Percentiles rank a stretch among this genome's conserved stretches.
phyloP scores from a whole-genome alignment of 2,329 filamentous ascomycete genomes.

The Hirsutella rhossiliensis region DNA sequence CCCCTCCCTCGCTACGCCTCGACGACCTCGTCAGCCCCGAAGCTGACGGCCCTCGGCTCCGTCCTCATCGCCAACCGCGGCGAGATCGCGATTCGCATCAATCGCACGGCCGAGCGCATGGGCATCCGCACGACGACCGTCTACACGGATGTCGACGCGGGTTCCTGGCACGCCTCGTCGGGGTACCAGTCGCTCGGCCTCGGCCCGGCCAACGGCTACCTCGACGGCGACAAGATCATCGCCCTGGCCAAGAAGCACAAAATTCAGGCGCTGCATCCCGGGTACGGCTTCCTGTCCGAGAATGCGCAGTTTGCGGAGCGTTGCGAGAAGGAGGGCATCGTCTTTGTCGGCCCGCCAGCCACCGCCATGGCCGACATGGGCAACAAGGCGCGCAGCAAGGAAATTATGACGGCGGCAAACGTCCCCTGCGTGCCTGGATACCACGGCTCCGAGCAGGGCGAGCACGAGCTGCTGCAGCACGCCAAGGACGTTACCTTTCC shows the following conservation, averaged over 20 bases:
- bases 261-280: slow-evolving; percentile 87
- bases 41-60: slow-evolving; percentile 49
- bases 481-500: slow-evolving; percentile 60
- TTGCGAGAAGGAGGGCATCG: slow-evolving; percentile 79
- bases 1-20: slow-evolving; percentile 26
- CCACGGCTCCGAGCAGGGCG: slow-evolving; percentile 73
- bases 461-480: slow-evolving; percentile 46
- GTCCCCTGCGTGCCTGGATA: slow-evolving; percentile 96
- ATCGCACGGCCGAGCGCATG: slow-evolving; percentile 73
- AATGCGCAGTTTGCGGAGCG: slow-evolving; percentile 82
- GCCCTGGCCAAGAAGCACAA: slow-evolving; percentile 72
- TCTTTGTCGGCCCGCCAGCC: slow-evolving; percentile 86
- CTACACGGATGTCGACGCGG: slow-evolving; percentile 85
- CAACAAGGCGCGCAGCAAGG: slow-evolving; percentile 84
- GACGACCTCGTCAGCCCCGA: slow-evolving; percentile 19
- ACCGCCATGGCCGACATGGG: slow-evolving; percentile 82
- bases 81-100: slow-evolving; percentile 90
- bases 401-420: slow-evolving; percentile 92
- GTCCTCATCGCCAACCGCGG: slow-evolving; percentile 94
- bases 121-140: slow-evolving; percentile 90
- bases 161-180: slow-evolving; percentile 76
- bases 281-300: slow-evolving; percentile 92
- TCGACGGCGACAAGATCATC: slow-evolving; percentile 90
- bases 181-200: slow-evolving; percentile 77
- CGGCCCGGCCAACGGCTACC: slow-evolving; percentile 72